phyloP scores from a whole-genome alignment of 768 basidiomycete genomes.

The Chalciporus chontae region DNA sequence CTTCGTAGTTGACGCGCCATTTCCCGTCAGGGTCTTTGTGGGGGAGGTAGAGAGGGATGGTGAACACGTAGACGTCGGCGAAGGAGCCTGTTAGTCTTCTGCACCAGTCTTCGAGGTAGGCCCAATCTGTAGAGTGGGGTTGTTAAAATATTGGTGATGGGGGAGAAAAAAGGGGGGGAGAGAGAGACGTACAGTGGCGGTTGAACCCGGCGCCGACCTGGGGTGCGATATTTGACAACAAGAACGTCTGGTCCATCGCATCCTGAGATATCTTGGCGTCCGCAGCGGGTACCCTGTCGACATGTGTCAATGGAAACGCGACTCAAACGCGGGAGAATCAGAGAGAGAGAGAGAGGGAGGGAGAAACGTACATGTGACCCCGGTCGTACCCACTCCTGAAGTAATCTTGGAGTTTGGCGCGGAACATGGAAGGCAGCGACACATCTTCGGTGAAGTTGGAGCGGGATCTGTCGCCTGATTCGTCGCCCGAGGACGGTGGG shows the following conservation, averaged over 20 bases:
- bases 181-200: constrained; percentile 71
- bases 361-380: constrained; percentile 83
- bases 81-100: constrained; percentile 83
- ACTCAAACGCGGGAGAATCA: too few species aligned
- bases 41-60: constrained; percentile 94
- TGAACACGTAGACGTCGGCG: constrained; percentile 96
- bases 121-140: constrained; percentile 70
- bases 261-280: constrained; percentile 90
- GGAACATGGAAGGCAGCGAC: constrained; percentile 69
- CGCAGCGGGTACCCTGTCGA: constrained; percentile 85
- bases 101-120: constrained; percentile 95
- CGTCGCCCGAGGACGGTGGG: constrained; percentile 33
- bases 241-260: constrained; percentile 97
- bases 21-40: constrained; percentile 84
- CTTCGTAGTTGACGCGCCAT: constrained; percentile 91
- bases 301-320: neutral
- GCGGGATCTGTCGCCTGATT: constrained; percentile 63
- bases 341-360: neutral
- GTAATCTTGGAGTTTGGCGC: constrained; percentile 85
- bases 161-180: neutral
- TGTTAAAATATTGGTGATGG: too few species aligned
- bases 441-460: constrained; percentile 84
- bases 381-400: constrained; percentile 93
- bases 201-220: constrained; percentile 99
- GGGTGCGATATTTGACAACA: constrained; percentile 93